A percentile compares a stretch with the other conserved stretches of the same genome.
phyloP scores from a whole-genome alignment of 2,329 filamentous ascomycete genomes.

The Macrophomina phaseolina region DNA sequence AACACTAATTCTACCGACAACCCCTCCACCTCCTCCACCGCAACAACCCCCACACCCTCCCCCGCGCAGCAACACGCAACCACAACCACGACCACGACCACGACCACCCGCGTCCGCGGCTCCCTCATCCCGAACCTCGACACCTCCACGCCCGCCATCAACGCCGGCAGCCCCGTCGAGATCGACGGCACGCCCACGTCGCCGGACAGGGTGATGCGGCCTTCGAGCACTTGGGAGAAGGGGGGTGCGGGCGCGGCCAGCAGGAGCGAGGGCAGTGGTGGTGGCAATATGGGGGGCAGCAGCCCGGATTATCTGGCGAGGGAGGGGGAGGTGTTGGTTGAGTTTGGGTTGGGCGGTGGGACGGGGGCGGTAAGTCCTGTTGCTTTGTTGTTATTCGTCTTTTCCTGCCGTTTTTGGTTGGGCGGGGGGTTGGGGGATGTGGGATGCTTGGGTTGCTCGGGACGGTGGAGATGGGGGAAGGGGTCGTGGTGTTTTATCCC shows the following conservation, averaged over 20 bases:
- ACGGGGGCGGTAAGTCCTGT: conserved; percentile 34
- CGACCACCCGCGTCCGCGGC: conserved; percentile 28
- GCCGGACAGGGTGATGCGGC: background rate
- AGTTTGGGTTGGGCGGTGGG: conserved; percentile 36
- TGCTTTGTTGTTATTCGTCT: conserved; percentile 19
- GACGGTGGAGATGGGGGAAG: no score
- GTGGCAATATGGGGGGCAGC: conserved; percentile 21
- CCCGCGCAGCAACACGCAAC: background rate
- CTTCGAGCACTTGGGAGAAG: background rate
- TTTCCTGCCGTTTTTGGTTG: background rate
- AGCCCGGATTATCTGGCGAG: conserved; percentile 32
- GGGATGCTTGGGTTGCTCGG: no score
- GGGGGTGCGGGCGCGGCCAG: background rate
- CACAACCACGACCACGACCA: background rate
- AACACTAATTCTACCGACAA: background rate
- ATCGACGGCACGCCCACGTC: conserved; percentile 44
- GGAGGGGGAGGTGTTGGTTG: conserved; percentile 39
- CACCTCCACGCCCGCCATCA: conserved; percentile 48
- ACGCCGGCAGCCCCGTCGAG: conserved; percentile 49
- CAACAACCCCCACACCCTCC: background rate
- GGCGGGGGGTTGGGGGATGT: no score
- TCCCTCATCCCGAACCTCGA: conserved; percentile 40
- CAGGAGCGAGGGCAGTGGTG: background rate
- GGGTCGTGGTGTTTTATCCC: no score
- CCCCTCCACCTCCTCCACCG: background rate